Percentiles rank a stretch among this genome's conserved stretches.
These are phyloP conservation scores for Russula abietina DNA, from an alignment of 768 basidiomycete genomes.

Conservation along the genomic window DNA sequence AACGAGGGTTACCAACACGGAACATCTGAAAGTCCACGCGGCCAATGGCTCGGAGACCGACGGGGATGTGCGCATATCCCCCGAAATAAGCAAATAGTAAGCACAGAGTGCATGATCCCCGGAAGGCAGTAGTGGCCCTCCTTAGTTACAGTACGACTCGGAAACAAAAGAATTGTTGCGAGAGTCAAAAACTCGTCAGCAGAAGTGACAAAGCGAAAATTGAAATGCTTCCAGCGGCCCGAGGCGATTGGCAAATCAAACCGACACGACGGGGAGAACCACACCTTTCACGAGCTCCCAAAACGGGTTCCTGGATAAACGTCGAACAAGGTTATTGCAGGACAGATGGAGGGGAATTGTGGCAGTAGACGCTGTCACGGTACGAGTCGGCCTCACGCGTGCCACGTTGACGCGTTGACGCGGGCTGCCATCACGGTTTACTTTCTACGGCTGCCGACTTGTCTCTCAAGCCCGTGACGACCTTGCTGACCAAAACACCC, in stretches of 20 bases:
- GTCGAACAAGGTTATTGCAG: conserved; percentile 6
- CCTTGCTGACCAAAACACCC: no score
- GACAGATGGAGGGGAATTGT: conserved; percentile 1
- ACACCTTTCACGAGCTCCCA: conserved; percentile 73
- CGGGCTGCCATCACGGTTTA: no score
- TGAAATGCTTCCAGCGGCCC: not conserved
- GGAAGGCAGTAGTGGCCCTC: conserved; percentile 1
- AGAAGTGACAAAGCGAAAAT: not conserved
- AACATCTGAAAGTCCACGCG: conserved; percentile 77
- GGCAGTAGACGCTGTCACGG: no score
- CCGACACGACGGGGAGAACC: no score
- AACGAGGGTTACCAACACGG: conserved; percentile 68
- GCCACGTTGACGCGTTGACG: no score
- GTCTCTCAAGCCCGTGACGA: no score
- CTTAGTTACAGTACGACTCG: conserved; percentile 46
- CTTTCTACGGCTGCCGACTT: no score
- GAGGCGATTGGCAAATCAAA: not conserved
- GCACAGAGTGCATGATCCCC: conserved; percentile 16
- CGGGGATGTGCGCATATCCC: conserved; percentile 61
- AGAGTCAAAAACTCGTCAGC: conserved; percentile 27
- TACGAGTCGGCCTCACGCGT: no score
- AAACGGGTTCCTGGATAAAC: conserved; percentile 56
- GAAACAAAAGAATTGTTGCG: conserved; percentile 74
- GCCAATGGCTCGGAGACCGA: conserved; percentile 63
- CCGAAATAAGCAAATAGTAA: conserved; percentile 26